Conservation (phyloP, 441 rosid genomes). For the Bocquillonia castaneifolia region DNA sequence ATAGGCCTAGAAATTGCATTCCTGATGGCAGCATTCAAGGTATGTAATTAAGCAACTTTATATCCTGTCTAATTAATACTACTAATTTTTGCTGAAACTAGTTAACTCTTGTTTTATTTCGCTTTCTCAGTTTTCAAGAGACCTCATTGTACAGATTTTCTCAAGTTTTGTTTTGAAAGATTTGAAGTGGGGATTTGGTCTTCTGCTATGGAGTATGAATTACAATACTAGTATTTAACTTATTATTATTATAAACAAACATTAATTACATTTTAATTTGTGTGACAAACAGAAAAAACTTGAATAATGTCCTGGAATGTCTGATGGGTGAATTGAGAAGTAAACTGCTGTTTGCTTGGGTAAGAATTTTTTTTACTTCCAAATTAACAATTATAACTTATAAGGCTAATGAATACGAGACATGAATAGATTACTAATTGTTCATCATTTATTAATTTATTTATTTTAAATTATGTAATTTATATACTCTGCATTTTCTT, state of each 20-base stretch:
- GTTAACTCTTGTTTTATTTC: background rate
- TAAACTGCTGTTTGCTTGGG: conserved; percentile 41
- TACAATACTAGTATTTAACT: too few species aligned
- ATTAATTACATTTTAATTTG: too few species aligned
- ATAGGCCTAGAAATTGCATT: conserved; percentile 3
- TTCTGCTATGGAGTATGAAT: conserved; percentile 37
- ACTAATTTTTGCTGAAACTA: background rate
- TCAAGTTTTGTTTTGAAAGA: conserved; percentile 38
- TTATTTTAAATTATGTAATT: background rate
- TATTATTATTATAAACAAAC: too few species aligned
- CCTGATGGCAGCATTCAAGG: conserved; percentile 31
- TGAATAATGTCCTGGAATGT: conserved; percentile 26
- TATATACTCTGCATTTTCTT: background rate
- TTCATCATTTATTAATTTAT: too few species aligned
- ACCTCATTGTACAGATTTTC: conserved; percentile 31
- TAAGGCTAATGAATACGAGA: too few species aligned
- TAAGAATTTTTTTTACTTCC: background rate
- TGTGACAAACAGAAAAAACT: conserved; percentile 24
- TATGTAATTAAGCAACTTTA: background rate
- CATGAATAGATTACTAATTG: too few species aligned
- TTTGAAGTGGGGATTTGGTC: conserved; percentile 54
- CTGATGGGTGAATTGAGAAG: conserved; percentile 15
- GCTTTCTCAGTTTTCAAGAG: conserved; percentile 39
- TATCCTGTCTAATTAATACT: background rate
- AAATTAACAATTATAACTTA: too few species aligned